Base-by-base conservation (phyloP, 495 filamentous ascomycete genomes). In the Neurospora hispaniola region DNA sequence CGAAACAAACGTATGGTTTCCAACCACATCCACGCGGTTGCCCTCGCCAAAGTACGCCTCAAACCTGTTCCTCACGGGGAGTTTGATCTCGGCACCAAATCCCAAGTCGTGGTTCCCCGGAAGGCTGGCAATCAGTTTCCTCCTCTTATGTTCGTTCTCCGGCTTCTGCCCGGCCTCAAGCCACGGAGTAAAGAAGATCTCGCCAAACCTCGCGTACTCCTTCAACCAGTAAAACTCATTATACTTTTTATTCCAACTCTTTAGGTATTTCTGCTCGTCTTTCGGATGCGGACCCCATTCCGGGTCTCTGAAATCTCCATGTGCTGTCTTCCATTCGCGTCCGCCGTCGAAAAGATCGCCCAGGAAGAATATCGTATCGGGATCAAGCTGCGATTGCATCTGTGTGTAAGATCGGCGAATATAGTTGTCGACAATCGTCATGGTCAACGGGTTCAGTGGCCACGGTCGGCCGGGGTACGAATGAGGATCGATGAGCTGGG, bases 51-150 rank as follows among this genome's bases (percentile, higher is more conserved):
- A 98, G 80, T 91, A 97, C 2, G 91, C 87, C 74, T 92, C 89
- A 78, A 97, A 98, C 62, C 96, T 85, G 76, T 92, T 87, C 70
- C 94, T 86, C 14, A 97, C 92, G 0, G 91, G 82, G 35, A 90
- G 76, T 77, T 96, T 91, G 70, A 99, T 90, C 23, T 94, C 91
- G 38, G 87, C 88, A 2, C 92, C 96, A 76, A 99, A 95, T 2
- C 96, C 96, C n/a, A 98, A 82, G 80, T 99, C 96, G 80, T 99
- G 96, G 74, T 99, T 99, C 8, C 96, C 96, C 1, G 96, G 96
- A 27, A 99, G 78, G 75, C 89, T 93, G 3, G 91, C 88, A 59
- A 98, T 89, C 48, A 97, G 84, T 83, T 88, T 91, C 73, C 92
- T 77, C 62, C 86, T 79, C 71, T 82, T 82, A 74, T 85, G 82